These are phyloP conservation scores for Phaeosphaeria sp. DNA, from an alignment of 2,329 filamentous ascomycete genomes.

Conservation along the genomic window DNA sequence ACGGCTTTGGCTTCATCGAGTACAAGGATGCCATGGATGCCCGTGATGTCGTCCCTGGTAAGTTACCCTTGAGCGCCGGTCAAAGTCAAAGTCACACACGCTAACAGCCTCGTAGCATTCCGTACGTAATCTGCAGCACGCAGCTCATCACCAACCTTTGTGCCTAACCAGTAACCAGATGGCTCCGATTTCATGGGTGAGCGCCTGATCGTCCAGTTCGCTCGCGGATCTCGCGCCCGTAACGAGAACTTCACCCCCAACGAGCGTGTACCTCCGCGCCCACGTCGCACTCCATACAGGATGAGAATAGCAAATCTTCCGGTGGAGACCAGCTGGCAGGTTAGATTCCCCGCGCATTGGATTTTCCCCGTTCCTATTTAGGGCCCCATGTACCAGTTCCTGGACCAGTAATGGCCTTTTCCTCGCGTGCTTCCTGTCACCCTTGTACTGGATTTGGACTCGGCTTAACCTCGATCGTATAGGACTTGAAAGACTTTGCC, in stretches of 20 bases:
- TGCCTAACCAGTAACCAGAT: conserved; percentile 63
- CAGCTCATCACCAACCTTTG: neutral
- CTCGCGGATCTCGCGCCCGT: conserved; percentile 77
- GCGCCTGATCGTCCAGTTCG: conserved; percentile 96
- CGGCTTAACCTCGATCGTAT: conserved; percentile 82
- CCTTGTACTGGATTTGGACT: conserved; percentile 46
- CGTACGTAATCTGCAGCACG: conserved; percentile 54
- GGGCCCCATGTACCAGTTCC: conserved; percentile 44
- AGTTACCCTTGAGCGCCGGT: conserved; percentile 45
- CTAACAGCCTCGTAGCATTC: conserved; percentile 56
- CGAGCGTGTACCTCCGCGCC: conserved; percentile 75
- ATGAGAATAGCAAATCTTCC: conserved; percentile 98
- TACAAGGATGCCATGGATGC: conserved; percentile 99
- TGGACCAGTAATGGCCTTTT: conserved; percentile 47
- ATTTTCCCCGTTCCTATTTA: conserved; percentile 50
- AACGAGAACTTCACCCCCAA: conserved; percentile 68
- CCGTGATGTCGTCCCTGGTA: conserved; percentile 97
- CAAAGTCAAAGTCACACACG: conserved; percentile 4
- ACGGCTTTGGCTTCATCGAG: conserved; percentile 99
- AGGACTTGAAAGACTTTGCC: conserved; percentile 99
- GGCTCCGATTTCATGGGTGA: conserved; percentile 98
- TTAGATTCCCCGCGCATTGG: conserved; percentile 71
- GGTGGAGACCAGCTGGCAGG: conserved; percentile 99
- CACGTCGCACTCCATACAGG: conserved; percentile 90
- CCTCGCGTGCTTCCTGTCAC: conserved; percentile 37